Evolutionary conservation across 2,329 filamentous ascomycete species (phyloP).

Genomic region (Aspergillus japonicus): DNA sequence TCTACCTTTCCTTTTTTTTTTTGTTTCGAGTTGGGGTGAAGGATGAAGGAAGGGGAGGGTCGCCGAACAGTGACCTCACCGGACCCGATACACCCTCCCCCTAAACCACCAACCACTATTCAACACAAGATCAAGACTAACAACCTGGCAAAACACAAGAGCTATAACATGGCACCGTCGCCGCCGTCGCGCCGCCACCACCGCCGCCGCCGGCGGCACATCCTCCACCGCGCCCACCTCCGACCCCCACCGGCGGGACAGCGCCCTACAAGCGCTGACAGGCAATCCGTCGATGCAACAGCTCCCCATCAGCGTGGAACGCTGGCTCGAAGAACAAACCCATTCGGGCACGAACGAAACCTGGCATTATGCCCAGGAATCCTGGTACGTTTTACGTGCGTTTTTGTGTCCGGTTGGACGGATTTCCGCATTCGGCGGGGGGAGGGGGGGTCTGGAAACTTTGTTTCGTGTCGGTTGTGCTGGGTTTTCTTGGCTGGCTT

Average conservation of each 20-base stretch:
- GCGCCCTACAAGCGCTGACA: neutral
- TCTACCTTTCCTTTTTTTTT: neutral
- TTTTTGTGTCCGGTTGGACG: neutral
- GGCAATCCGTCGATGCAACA: conserved; percentile 12
- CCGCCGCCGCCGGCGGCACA: neutral
- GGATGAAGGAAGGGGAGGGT: too few relatives aligned
- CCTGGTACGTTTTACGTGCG: conserved; percentile 25
- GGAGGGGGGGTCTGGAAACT: too few relatives aligned
- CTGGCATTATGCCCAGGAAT: conserved; percentile 24
- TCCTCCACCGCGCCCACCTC: neutral
- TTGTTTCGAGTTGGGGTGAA: neutral
- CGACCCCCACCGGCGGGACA: neutral
- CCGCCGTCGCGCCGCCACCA: neutral
- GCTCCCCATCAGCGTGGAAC: conserved; percentile 22
- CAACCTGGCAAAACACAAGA: neutral
- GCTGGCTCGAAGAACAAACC: conserved; percentile 30
- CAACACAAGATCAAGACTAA: neutral
- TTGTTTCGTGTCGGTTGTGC: neutral
- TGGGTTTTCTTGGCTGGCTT: neutral
- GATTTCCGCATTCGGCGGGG: too few relatives aligned
- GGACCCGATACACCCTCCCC: too few relatives aligned
- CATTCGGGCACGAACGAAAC: conserved; percentile 13
- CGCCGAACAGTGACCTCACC: too few relatives aligned
- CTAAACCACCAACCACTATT: too few relatives aligned
- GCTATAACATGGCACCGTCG: neutral